A percentile compares a stretch with the other conserved stretches of the same genome.
phyloP scores from a whole-genome alignment of 805 yeast genomes.

The Schwanniomyces pseudopolymorphus region DNA sequence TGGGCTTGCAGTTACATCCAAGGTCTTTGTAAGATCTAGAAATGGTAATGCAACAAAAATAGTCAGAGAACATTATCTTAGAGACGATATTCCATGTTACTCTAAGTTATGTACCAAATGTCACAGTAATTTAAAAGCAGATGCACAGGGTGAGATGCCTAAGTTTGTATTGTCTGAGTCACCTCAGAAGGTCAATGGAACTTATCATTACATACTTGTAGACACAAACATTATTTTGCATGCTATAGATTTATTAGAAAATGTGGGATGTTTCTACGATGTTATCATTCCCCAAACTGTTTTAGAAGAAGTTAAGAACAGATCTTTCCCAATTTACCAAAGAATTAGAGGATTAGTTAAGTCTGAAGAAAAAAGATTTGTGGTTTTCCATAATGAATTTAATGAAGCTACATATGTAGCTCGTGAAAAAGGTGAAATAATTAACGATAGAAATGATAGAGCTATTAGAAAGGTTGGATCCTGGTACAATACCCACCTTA shows the following conservation, averaged over 20 bases:
- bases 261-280: conserved; percentile 72
- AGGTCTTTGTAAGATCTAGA: conserved; percentile 88
- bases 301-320: conserved; percentile 85
- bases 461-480: conserved; percentile 75
- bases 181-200: conserved; percentile 55
- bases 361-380: conserved; percentile 75
- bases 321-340: conserved; percentile 84
- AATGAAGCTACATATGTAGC: conserved; percentile 64
- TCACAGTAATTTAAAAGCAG: conserved; percentile 50
- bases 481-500: conserved; percentile 73
- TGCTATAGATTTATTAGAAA: conserved; percentile 88
- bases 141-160: conserved; percentile 67
- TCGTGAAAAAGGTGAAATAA: conserved; percentile 64
- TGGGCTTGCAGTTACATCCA: conserved; percentile 67
- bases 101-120: conserved; percentile 71
- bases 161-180: conserved; percentile 61
- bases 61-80: conserved; percentile 89
- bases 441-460: conserved; percentile 89
- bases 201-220: conserved; percentile 76
- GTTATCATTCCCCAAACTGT: conserved; percentile 95
- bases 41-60: conserved; percentile 88
- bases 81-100: conserved; percentile 91
- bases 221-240: conserved; percentile 88
- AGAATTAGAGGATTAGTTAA: conserved; percentile 77
- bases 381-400: conserved; percentile 93